phyloP scores from a whole-genome alignment of 2,329 filamentous ascomycete species.

The Metarhizium guizhouense region DNA sequence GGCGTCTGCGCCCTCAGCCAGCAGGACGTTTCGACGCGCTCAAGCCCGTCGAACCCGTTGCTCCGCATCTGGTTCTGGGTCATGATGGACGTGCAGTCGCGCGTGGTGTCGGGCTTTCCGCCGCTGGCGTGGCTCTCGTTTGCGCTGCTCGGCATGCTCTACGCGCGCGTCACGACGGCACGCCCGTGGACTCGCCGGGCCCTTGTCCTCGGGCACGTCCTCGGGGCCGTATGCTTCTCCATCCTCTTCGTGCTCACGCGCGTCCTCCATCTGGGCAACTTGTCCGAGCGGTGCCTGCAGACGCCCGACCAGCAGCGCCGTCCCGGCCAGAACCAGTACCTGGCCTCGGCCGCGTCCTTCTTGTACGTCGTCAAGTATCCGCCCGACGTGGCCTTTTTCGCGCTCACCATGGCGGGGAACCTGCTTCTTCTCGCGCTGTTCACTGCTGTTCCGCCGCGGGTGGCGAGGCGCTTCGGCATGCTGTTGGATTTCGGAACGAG shows the following conservation, averaged over 20 bases:
- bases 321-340: conserved; percentile 28
- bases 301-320: conserved; percentile 26
- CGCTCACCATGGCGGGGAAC: conserved; percentile 29
- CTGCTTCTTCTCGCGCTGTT: conserved; percentile 30
- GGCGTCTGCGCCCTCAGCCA: conserved; percentile 22
- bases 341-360: conserved; percentile 31
- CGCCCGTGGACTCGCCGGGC: conserved; percentile 20
- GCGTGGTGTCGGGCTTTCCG: conserved; percentile 30
- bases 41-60: conserved; percentile 14
- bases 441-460: conserved; percentile 19
- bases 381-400: conserved; percentile 36
- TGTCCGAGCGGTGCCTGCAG: conserved; percentile 32
- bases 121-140: conserved; percentile 39
- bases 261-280: conserved; percentile 31
- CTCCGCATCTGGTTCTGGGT: conserved; percentile 33
- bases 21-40: background rate
- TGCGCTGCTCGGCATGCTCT: conserved; percentile 33
- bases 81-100: conserved; percentile 12
- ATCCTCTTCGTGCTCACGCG: conserved; percentile 32
- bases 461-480: conserved; percentile 22
- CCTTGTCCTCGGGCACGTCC: conserved; percentile 18
- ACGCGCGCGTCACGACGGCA: conserved; percentile 28
- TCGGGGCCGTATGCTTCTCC: conserved; percentile 20
- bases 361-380: conserved; percentile 39
- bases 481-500: conserved; percentile 35